These are phyloP conservation scores for Podospora tetraspora DNA, from an alignment of 495 filamentous ascomycete species.

Conservation along the genomic window DNA sequence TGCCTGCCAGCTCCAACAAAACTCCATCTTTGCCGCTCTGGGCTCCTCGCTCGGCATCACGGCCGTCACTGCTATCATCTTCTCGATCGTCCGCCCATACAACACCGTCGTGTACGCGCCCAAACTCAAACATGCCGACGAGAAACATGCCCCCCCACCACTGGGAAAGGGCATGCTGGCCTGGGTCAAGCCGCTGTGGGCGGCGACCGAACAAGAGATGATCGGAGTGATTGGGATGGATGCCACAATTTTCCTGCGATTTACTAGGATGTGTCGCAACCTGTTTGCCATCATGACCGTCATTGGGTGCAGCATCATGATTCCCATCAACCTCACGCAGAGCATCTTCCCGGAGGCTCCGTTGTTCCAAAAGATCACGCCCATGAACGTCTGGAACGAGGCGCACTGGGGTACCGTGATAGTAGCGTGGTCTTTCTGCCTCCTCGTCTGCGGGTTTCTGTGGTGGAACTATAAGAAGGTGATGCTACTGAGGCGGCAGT, in stretches of 20 bases:
- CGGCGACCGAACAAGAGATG: conserved; percentile 67
- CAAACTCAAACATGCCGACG: conserved; percentile 86
- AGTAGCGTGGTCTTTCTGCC: conserved; percentile 71
- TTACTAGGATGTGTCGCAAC: conserved; percentile 86
- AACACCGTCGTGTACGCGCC: conserved; percentile 91
- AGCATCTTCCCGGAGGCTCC: conserved; percentile 43
- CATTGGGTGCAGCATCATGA: conserved; percentile 70
- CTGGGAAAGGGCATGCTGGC: conserved; percentile 80
- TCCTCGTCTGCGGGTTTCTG: conserved; percentile 70
- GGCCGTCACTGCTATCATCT: conserved; percentile 63
- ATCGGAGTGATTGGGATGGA: conserved; percentile 81
- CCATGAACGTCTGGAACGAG: conserved; percentile 49
- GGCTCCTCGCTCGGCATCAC: conserved; percentile 75
- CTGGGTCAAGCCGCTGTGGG: conserved; percentile 74
- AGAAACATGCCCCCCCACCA: conserved; percentile 87
- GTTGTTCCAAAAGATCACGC: conserved; percentile 49
- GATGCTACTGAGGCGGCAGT: conserved; percentile 61
- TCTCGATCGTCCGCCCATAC: conserved; percentile 85
- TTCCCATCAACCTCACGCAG: conserved; percentile 71
- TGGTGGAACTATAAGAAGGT: conserved; percentile 87
- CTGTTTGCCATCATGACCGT: conserved; percentile 72
- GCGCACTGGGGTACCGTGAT: conserved; percentile 77
- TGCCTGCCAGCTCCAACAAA: conserved; percentile 29
- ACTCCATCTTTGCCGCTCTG: conserved; percentile 69
- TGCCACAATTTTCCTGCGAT: conserved; percentile 82